Evolutionary conservation across 2,329 filamentous ascomycete genomes (phyloP), one percentile per base, ranked within the genome.

Genomic region (Arthroderma uncinatum): DNA sequence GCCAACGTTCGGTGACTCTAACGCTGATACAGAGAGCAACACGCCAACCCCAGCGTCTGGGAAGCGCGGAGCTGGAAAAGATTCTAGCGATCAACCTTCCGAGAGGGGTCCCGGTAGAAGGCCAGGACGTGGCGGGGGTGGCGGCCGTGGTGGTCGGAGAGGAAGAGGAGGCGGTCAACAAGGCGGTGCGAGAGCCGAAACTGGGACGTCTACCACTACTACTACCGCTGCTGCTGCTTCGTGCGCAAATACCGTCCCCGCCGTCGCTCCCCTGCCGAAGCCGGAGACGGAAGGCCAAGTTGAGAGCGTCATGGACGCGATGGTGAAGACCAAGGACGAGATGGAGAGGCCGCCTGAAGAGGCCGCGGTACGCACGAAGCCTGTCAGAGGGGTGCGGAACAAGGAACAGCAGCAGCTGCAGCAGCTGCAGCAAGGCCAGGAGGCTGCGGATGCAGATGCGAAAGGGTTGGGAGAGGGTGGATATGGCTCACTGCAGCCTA

Each of bases 1-100:
- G 2, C 76, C 76, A 6, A 77, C 74, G 0, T 78, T 78, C 67
- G 75, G 76, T 44, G 69, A 69, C 36, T 57, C 58, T 33, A 57
- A 58, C 36, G 65, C 59, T 42, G 70, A 71, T 55, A 62, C 63
- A 25, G 63, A 54, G 65, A 70, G 55, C 63, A 71, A 33, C 60
- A 67, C 56, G 65, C 69, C 57, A 66, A 74, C 59, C 55, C 62
- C 37, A 64, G 74, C 58, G 60, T 65, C 68, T 37, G 67, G 68
- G 33, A 70, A 71, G 57, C 68, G 72, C 23, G 64, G 67, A 62
- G 16, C 53, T 54, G 37, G 64, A 65, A 60, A 58, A 34, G 58
- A 58, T 21, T 44, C 59, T 8, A 60, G 54, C 40, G 62, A 62
- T 10, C 64, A 75, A 30, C 64, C 65, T 16, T 47, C 64, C 10